Evolutionary conservation across 805 yeast species (phyloP).

Genomic region (Saturnispora diversa): DNA sequence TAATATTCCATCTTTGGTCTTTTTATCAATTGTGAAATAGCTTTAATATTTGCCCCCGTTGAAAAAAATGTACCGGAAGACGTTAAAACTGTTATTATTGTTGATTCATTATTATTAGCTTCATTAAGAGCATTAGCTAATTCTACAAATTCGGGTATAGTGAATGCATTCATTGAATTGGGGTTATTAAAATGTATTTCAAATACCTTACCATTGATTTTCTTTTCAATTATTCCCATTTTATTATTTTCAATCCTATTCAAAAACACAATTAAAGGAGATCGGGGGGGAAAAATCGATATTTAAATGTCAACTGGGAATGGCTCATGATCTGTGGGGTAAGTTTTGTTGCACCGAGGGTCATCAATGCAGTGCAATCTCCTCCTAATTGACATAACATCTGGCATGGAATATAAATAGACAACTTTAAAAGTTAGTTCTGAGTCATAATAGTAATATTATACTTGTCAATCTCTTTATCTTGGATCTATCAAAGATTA

Average conservation of each 20-base stretch:
- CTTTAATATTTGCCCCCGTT: slow-evolving; percentile 71
- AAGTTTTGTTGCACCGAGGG: neutral
- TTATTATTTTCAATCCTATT: too few relatives aligned
- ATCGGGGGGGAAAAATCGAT: too few relatives aligned
- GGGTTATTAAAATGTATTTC: slow-evolving; percentile 64
- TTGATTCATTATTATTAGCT: slow-evolving; percentile 56
- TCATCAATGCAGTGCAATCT: neutral
- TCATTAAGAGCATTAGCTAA: slow-evolving; percentile 50
- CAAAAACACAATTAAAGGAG: too few relatives aligned
- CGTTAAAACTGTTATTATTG: slow-evolving; percentile 57
- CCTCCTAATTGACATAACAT: too few relatives aligned
- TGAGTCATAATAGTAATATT: too few relatives aligned
- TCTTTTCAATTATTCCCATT: slow-evolving; percentile 3
- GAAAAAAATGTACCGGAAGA: slow-evolving; percentile 71
- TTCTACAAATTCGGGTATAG: slow-evolving; percentile 52
- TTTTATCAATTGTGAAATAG: slow-evolving; percentile 25
- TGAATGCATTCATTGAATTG: slow-evolving; percentile 54
- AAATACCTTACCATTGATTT: slow-evolving; percentile 20
- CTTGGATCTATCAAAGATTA: too few relatives aligned
- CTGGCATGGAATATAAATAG: too few relatives aligned
- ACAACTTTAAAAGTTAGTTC: too few relatives aligned
- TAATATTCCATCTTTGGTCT: slow-evolving; percentile 19
- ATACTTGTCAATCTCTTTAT: too few relatives aligned
- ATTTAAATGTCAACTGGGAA: neutral
- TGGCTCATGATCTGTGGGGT: neutral